Base-by-base conservation (phyloP, 441 rosid genomes). In the Gossypium schwendimanii region DNA sequence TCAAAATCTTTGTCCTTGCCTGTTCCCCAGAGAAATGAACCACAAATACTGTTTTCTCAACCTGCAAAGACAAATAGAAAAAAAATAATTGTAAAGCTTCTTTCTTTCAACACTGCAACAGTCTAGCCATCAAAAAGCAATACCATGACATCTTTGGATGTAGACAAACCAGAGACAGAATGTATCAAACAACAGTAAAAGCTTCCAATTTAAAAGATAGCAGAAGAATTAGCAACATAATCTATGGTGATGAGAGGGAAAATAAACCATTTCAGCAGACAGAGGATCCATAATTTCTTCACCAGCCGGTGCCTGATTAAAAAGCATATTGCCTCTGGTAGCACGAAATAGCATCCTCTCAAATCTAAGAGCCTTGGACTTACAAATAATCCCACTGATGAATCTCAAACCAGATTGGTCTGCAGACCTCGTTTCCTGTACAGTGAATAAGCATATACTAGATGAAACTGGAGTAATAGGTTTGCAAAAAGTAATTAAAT, bases 311-410 rank as follows among this genome's bases (percentile, higher is more conserved):
- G 97, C 87, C 83, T 88, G 98, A 78, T 91, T 92, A 84, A 94
- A 94, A 82, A 92, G 96, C 97, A 94, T 88, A 82, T 94, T 94
- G 77, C 99, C 99, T 83, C 99, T 89, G 72, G 98, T 94, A 71
- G 98, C 92, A 73, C 98, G 97, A 82, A 94, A 94, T 78, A 94
- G 75, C 94, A 94, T 89, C 84, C 97, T 88, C 86, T 94, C 97
- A 82, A 94, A 91, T 81, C 84, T 87, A 72, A 87, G 84, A 78
- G 76, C 83, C 84, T 96, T 91, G 61, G 86, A 84, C 78, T 84
- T 87, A 80, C 94, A 88, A 74, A 93, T 83, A 60, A 96, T 96
- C 68, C 99, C 98, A 70, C 97, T 85, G 75, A 96, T 86, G 83
- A 87, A 96, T 81, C 95, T 88, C 81, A 96, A 81, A 74, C 98